Evolutionary conservation across 2,329 filamentous ascomycete genomes (phyloP), one percentile per base, ranked within the genome.

Genomic region (Ustulina deusta): DNA sequence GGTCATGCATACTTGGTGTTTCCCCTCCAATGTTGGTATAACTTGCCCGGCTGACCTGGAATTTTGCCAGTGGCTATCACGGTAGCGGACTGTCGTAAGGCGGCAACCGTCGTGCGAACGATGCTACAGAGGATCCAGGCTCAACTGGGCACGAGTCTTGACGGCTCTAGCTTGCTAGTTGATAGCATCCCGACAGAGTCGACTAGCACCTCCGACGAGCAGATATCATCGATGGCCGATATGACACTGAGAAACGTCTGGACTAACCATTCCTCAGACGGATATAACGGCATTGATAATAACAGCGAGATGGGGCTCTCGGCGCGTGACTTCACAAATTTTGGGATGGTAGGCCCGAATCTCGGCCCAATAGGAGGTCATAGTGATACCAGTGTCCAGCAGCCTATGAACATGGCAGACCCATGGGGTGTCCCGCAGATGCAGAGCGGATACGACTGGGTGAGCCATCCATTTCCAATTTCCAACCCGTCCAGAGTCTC

Each of bases 101-200:
- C 84, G 29, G 80, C 79, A 11, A 79, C 81, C 40, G 81, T 84
- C 6, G 73, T 87, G 61, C 78, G 79, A 6, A 81, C 79, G 3
- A 84, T 87, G 79, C 74, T 86, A 38, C 75, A 76, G 2, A 84
- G 81, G 69, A 75, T 86, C 6, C 80, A 76, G 38, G 57, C 69
- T 20, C 71, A 75, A 6, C 54, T 74, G 15, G 73, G 71, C 1
- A 64, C 69, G 7, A 55, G 49, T 44, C 25, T 62, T 34, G 60
- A 66, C 3, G 68, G 63, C 22, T 38, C 54, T 13, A 62, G 36
- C 32, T 58, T 49, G 3, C n/a, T 42, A 13, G 42, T 40, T 52
- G 64, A 54, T 20, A 52, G 34, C 60, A 38, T 55, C 22, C 46
- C 15, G 25, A 49, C 61, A 13, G 63, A 20, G 15, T 58, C 66